A percentile compares a stretch with the other conserved stretches of the same genome.
These are phyloP conservation scores for Rhodotorula sp. DNA, from an alignment of 1,284 basidiomycete species.

Conservation along the genomic window DNA sequence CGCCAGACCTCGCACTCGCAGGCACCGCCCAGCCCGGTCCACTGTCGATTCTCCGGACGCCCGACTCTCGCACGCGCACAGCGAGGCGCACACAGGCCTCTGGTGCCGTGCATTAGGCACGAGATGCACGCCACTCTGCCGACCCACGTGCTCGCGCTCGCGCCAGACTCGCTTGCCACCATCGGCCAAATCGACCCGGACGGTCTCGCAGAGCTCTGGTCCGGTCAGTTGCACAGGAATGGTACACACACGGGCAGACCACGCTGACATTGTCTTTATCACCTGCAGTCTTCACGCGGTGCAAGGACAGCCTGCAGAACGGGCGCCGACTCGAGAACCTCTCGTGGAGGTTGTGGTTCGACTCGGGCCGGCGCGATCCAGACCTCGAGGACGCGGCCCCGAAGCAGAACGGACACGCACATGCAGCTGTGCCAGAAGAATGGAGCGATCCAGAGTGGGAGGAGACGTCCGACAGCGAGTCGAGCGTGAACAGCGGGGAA, in stretches of 20 bases:
- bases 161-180: slow-evolving; percentile 39
- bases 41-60: too few relatives aligned
- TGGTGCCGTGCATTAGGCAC: neutral
- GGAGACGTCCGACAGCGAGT: slow-evolving; percentile 24
- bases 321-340: slow-evolving; percentile 78
- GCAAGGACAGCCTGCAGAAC: slow-evolving; percentile 71
- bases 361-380: slow-evolving; percentile 20
- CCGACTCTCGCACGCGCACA: too few relatives aligned
- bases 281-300: slow-evolving; percentile 72
- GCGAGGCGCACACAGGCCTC: too few relatives aligned
- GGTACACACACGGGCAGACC: neutral
- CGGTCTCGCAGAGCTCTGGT: slow-evolving; percentile 38
- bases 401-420: neutral
- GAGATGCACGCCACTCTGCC: slow-evolving; percentile 23
- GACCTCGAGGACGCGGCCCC: neutral
- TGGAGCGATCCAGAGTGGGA: slow-evolving; percentile 39
- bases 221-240: slow-evolving; percentile 13
- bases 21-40: neutral
- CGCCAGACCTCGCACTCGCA: neutral
- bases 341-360: slow-evolving; percentile 77
- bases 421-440: slow-evolving; percentile 1
- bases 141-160: slow-evolving; percentile 32
- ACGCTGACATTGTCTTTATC: neutral
- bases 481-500: neutral
- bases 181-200: slow-evolving; percentile 35